Base-by-base conservation (phyloP, 1,284 basidiomycete species). In the Trametes pubescens region DNA sequence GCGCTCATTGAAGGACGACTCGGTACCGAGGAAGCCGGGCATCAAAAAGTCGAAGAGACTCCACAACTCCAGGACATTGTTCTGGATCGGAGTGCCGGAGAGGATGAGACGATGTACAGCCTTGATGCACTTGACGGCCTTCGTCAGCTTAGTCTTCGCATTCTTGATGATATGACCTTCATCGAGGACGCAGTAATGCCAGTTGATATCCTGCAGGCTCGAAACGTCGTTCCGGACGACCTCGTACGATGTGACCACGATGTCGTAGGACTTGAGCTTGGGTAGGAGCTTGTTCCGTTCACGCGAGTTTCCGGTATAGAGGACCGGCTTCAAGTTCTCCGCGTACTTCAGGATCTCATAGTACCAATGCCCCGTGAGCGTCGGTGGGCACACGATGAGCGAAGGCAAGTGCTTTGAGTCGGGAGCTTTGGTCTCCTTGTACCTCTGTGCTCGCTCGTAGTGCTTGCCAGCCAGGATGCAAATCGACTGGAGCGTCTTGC, bases 121-220 rank as follows among this genome's bases (percentile, higher is more conserved):
- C 57, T 87, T 87, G 56, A 99, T 86, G 70, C 84, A 87, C 79
- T 99, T 99, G 70, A 99, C 94, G 0, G 98, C 95, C 75, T 96
- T 95, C 0, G 97, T 96, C 54, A 99, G 86, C 78, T 99, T 99
- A 32, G 98, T 99, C 81, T 97, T 98, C 26, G 95, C 91, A 73
- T 98, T 99, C 84, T 99, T 99, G 81, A 99, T 99, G 69, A 99
- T 89, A 77, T 99, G 98, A 0, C 98, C 98, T 80, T 99, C 98
- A 76, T 99, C 98, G 52, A 99, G 86, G 51, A 99, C 92, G 79
- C 96, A 99, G 77, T 99, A 99, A 56, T 98, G 85, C 95, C 95
- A 99, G 70, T 90, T 86, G 66, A 93, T 77, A 56, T 85, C 83
- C 69, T 91, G 85, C 9, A 99, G 82, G 62, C 85, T 89, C 21